phyloP scores from a whole-genome alignment of 768 basidiomycete genomes.

The Tulasnella sp. region DNA sequence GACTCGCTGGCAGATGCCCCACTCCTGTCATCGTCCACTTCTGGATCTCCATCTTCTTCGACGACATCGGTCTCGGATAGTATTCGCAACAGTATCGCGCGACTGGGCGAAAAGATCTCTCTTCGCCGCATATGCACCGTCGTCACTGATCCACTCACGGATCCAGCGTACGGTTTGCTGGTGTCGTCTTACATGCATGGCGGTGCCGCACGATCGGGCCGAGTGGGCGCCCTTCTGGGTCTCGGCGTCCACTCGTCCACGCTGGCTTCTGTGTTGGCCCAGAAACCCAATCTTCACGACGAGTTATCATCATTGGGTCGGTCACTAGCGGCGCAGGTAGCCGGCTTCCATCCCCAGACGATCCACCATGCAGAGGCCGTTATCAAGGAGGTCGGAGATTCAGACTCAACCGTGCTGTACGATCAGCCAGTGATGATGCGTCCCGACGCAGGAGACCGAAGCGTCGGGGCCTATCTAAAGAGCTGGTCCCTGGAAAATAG shows the following conservation, averaged over 20 bases:
- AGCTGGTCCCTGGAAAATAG: not conserved
- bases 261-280: too few relatives aligned
- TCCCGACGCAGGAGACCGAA: not conserved
- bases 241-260: too few relatives aligned
- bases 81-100: conserved; percentile 58
- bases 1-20: conserved; percentile 51
- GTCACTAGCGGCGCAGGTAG: conserved; percentile 1
- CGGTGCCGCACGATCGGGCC: conserved; percentile 25
- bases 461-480: not conserved
- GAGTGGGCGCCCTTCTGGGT: too few relatives aligned
- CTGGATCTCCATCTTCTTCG: conserved; percentile 29
- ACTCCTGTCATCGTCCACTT: conserved; percentile 41
- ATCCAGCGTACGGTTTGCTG: conserved; percentile 36
- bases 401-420: not conserved
- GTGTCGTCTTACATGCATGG: conserved; percentile 56
- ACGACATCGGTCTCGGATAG: conserved; percentile 38
- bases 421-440: conserved; percentile 11
- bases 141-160: conserved; percentile 31
- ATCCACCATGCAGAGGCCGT: not conserved
- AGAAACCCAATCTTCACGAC: conserved; percentile 30
- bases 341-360: not conserved
- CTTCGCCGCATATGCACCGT: conserved; percentile 48
- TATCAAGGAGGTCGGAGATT: not conserved
- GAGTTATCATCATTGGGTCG: not conserved
- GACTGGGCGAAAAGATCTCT: conserved; percentile 71